phyloP scores from a whole-genome alignment of 2,329 filamentous ascomycete species.

The Neoarthrinium moseri region DNA sequence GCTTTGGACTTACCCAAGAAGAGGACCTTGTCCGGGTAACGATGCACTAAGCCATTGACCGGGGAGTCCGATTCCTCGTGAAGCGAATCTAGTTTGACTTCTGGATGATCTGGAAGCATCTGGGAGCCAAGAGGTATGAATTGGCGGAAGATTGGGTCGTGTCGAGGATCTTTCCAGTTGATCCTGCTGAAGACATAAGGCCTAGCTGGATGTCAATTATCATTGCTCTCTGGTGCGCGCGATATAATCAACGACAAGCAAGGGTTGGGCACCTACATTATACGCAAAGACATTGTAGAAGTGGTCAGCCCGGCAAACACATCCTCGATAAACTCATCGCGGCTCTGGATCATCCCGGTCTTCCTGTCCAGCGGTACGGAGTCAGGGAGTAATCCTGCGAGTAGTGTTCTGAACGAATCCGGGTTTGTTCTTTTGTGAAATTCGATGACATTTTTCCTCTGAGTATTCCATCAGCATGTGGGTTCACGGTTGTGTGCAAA shows the following conservation, averaged over 20 bases:
- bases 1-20: slow-evolving; percentile 52
- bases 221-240: no score
- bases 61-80: slow-evolving; percentile 55
- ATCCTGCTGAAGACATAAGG: slow-evolving; percentile 60
- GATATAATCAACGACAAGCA: no score
- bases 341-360: slow-evolving; percentile 37
- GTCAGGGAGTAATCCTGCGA: slow-evolving; percentile 48
- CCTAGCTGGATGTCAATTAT: slow-evolving; percentile 23
- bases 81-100: slow-evolving; percentile 56
- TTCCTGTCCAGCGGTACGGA: slow-evolving; percentile 38
- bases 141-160: slow-evolving; percentile 59
- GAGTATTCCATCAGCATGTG: slow-evolving; percentile 5
- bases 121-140: slow-evolving; percentile 57
- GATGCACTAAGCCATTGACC: slow-evolving; percentile 57
- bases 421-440: slow-evolving; percentile 25
- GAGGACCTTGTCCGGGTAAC: slow-evolving; percentile 63
- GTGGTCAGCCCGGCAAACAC: slow-evolving; percentile 48
- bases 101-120: slow-evolving; percentile 53
- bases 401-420: slow-evolving; percentile 45
- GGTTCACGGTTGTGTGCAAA: slow-evolving; percentile 1
- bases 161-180: slow-evolving; percentile 57
- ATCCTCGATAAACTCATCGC: slow-evolving; percentile 53
- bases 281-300: slow-evolving; percentile 58
- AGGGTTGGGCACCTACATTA: slow-evolving; percentile 41
- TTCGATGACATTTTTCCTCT: slow-evolving; percentile 51